Percentiles rank a stretch among this genome's conserved stretches.
phyloP scores from a whole-genome alignment of 2,329 filamentous ascomycete genomes.

The Celoporthe dispersa region DNA sequence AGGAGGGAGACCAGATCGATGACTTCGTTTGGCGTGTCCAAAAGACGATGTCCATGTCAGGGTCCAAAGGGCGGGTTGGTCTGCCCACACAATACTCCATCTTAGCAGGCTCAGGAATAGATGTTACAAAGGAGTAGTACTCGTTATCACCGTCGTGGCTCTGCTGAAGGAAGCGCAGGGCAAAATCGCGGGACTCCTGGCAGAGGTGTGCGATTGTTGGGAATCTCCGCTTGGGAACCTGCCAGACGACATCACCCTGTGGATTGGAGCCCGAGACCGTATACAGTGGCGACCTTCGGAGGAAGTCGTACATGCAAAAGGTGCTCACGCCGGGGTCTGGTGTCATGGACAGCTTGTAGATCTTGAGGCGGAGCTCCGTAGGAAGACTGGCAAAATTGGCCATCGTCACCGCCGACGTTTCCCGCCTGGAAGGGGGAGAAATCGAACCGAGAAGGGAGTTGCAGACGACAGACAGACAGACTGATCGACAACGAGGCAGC shows the following conservation, averaged over 20 bases:
- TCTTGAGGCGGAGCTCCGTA: neutral
- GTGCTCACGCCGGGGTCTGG: neutral
- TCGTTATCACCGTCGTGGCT: neutral
- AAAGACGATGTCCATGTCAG: neutral
- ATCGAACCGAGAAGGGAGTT: neutral
- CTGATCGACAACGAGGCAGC: neutral
- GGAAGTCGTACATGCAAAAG: neutral
- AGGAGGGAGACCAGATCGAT: neutral
- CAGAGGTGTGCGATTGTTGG: neutral
- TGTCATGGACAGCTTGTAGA: neutral
- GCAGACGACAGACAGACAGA: neutral
- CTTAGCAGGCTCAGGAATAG: neutral
- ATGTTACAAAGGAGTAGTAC: neutral
- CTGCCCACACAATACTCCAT: neutral
- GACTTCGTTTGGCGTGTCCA: neutral
- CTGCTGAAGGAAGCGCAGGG: neutral
- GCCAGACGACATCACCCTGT: neutral
- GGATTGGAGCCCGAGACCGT: too few relatives aligned
- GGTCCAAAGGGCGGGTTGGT: neutral
- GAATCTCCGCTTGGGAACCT: neutral
- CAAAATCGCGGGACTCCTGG: neutral
- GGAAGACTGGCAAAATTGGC: neutral
- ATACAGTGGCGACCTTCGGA: neutral
- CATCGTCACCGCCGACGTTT: neutral
- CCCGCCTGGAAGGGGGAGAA: neutral